Percentiles rank a stretch among this genome's conserved stretches.
Conservation (phyloP, 257 asterid species). For the Hygrophila difformis region DNA sequence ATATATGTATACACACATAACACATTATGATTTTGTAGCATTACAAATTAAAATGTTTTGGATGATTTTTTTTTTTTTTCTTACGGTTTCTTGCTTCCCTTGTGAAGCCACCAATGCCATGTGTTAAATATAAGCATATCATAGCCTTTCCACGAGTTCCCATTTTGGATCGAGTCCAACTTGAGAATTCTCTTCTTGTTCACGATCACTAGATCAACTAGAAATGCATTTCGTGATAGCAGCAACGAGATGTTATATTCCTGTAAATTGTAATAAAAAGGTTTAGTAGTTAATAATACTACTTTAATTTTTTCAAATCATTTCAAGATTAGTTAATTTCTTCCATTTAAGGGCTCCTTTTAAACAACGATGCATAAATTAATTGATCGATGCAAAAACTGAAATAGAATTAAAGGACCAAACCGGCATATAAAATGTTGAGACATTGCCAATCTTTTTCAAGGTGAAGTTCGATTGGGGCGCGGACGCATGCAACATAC, state of each 20-base stretch:
- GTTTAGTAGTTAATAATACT: too few species aligned
- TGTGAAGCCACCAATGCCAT: constrained; percentile 93
- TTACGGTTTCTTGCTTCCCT: constrained; percentile 56
- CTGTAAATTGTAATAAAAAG: constrained; percentile 36
- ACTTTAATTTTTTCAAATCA: too few species aligned
- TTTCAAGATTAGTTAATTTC: too few species aligned
- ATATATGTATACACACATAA: too few species aligned
- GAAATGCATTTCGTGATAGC: constrained; percentile 55
- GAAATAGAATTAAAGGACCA: background rate
- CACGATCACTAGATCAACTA: constrained; percentile 53
- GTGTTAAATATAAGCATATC: constrained; percentile 75
- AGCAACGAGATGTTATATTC: constrained; percentile 38
- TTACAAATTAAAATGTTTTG: too few species aligned
- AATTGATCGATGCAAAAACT: too few species aligned
- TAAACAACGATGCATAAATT: too few species aligned
- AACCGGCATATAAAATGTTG: constrained; percentile 42
- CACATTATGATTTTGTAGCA: too few species aligned
- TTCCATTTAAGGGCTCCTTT: too few species aligned
- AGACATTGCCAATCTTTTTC: constrained; percentile 34
- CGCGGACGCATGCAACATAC: constrained; percentile 56
- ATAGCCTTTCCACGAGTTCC: constrained; percentile 50
- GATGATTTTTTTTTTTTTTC: constrained; percentile 2
- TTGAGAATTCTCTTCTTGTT: constrained; percentile 40
- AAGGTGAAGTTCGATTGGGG: constrained; percentile 35
- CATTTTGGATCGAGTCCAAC: constrained; percentile 54